Percentiles rank a stretch among this genome's conserved stretches.
These are phyloP conservation scores for Abrus precatorius DNA, from an alignment of 306 rosid genomes.

Conservation along the genomic window DNA sequence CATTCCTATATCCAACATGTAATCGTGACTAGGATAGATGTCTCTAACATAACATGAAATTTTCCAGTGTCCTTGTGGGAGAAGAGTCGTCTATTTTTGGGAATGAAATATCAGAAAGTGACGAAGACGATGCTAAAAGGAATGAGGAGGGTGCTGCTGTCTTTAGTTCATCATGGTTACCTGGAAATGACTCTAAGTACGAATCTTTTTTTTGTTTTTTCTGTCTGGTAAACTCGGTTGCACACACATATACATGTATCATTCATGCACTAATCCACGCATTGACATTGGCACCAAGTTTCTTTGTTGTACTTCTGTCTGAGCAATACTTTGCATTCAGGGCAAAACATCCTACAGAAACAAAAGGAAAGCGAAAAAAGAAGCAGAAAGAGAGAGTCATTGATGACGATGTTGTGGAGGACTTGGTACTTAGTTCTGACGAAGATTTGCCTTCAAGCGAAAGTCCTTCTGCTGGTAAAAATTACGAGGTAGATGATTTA, in stretches of 20 bases:
- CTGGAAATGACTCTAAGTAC: conserved; percentile 78
- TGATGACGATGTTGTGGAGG: conserved; percentile 90
- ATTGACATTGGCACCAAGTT: conserved; percentile 16
- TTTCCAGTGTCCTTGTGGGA: conserved; percentile 80
- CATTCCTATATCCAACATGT: conserved; percentile 28
- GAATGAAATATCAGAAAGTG: conserved; percentile 65
- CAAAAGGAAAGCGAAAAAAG: conserved; percentile 60
- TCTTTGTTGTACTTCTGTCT: conserved; percentile 30
- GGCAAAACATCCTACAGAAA: conserved; percentile 57
- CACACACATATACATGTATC: neutral
- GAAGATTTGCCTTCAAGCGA: conserved; percentile 63
- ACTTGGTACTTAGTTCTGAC: conserved; percentile 88
- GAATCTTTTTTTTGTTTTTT: conserved; percentile 40
- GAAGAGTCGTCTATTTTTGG: conserved; percentile 73
- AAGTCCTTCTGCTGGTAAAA: conserved; percentile 51
- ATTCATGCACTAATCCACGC: conserved; percentile 23
- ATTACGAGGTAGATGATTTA: conserved; percentile 35
- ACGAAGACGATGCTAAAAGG: conserved; percentile 57
- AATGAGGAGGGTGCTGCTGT: conserved; percentile 66
- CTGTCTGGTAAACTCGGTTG: conserved; percentile 29
- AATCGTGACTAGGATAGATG: conserved; percentile 41
- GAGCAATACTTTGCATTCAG: conserved; percentile 53
- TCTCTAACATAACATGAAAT: conserved; percentile 51
- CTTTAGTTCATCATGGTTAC: conserved; percentile 92
- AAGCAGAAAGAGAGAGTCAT: conserved; percentile 54